A percentile compares a stretch with the other conserved stretches of the same genome.
Conservation (phyloP, 116 monocot species). For the Trichopus zeylanicus region DNA sequence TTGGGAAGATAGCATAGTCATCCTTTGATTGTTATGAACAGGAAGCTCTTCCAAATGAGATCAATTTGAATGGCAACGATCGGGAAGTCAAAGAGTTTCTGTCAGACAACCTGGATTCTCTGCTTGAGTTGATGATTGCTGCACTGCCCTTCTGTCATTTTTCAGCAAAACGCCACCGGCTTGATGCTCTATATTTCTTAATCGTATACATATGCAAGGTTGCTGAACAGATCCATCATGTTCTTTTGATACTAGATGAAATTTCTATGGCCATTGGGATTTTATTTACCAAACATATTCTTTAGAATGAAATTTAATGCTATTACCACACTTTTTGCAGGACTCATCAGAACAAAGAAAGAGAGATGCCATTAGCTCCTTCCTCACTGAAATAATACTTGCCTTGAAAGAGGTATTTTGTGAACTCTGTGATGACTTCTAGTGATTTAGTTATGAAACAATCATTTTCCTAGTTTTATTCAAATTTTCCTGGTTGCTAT, state of each 20-base stretch:
- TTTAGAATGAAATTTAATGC: slow-evolving; percentile 1
- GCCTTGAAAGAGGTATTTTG: slow-evolving; percentile 81
- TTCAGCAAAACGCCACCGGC: slow-evolving; percentile 82
- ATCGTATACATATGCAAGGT: slow-evolving; percentile 75
- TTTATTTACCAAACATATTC: too few species aligned
- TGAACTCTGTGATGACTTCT: not conserved
- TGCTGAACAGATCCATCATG: not conserved
- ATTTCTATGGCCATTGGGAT: not conserved
- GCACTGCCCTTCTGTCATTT: slow-evolving; percentile 58
- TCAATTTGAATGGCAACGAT: not conserved
- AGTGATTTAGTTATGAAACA: not conserved
- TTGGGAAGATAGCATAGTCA: not conserved
- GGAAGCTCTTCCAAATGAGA: not conserved
- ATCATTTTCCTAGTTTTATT: not conserved
- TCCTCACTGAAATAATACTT: slow-evolving; percentile 91
- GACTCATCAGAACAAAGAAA: slow-evolving; percentile 55
- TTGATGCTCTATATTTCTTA: slow-evolving; percentile 71
- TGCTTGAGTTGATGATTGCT: slow-evolving; percentile 56
- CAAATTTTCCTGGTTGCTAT: too few species aligned
- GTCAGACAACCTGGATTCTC: slow-evolving; percentile 44
- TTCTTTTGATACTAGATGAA: not conserved
- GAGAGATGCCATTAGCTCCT: slow-evolving; percentile 56
- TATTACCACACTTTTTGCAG: slow-evolving; percentile 32
- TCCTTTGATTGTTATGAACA: not conserved
- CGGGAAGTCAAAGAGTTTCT: slow-evolving; percentile 60